phyloP scores from a whole-genome alignment of 805 yeast genomes.

The Blastobotrys robertii region DNA sequence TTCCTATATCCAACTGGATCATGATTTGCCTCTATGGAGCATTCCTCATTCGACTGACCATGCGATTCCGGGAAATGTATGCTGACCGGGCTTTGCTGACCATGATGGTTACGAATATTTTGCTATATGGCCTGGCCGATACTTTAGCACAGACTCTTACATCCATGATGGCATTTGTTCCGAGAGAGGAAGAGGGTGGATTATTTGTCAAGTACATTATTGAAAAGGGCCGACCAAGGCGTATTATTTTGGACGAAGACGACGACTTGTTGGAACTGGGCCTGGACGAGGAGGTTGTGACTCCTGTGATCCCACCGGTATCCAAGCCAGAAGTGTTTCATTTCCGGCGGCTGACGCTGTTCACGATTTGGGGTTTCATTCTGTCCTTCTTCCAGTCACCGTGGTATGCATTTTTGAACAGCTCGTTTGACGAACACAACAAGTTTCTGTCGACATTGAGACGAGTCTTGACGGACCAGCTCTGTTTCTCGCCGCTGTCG shows the following conservation, averaged over 20 bases:
- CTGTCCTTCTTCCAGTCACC: constrained; percentile 76
- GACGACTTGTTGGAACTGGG: constrained; percentile 23
- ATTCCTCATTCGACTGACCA: constrained; percentile 25
- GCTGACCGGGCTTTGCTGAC: constrained; percentile 60
- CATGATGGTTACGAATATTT: constrained; percentile 67
- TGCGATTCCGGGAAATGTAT: constrained; percentile 33
- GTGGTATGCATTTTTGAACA: constrained; percentile 80
- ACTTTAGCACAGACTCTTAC: constrained; percentile 72
- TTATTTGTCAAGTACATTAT: constrained; percentile 20
- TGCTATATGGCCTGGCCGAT: constrained; percentile 85
- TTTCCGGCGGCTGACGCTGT: constrained; percentile 64
- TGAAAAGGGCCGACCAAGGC: constrained; percentile 25
- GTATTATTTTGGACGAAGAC: constrained; percentile 25
- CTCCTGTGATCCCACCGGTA: neutral
- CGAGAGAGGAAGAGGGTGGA: constrained; percentile 9
- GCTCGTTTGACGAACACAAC: constrained; percentile 67
- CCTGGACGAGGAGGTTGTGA: constrained; percentile 11
- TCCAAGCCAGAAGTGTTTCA: constrained; percentile 36
- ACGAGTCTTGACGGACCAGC: constrained; percentile 82
- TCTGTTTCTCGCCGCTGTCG: constrained; percentile 81
- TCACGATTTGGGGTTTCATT: constrained; percentile 78
- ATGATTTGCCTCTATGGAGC: constrained; percentile 24
- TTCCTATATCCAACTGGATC: constrained; percentile 29
- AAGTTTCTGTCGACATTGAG: constrained; percentile 68
- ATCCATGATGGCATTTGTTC: constrained; percentile 25